phyloP scores from a whole-genome alignment of 2,329 filamentous ascomycete genomes.

The Fusarium falciforme region DNA sequence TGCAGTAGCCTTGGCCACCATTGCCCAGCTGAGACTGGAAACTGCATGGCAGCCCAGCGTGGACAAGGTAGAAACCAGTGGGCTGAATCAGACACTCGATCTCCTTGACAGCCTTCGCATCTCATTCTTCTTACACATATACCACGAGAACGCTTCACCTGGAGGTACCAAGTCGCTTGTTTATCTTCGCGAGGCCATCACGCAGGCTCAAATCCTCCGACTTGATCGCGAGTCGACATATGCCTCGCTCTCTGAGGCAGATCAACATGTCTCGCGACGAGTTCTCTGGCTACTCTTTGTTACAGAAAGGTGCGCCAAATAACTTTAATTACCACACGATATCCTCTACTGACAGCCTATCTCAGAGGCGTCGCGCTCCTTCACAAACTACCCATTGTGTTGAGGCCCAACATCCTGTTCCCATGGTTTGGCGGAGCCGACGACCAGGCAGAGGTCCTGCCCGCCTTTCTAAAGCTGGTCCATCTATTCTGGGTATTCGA shows the following conservation, averaged over 20 bases:
- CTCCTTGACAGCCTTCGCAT: constrained; percentile 57
- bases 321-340: no score
- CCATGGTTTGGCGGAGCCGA: constrained; percentile 48
- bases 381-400: constrained; percentile 60
- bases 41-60: constrained; percentile 43
- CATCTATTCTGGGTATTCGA: constrained; percentile 63
- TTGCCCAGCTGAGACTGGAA: constrained; percentile 60
- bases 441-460: constrained; percentile 57
- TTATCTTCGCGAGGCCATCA: constrained; percentile 63
- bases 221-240: constrained; percentile 59
- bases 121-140: constrained; percentile 64
- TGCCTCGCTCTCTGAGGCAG: constrained; percentile 46
- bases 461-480: constrained; percentile 60
- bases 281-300: constrained; percentile 62
- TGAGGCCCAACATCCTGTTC: constrained; percentile 55
- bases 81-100: constrained; percentile 43
- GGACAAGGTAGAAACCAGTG: constrained; percentile 43
- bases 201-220: constrained; percentile 61
- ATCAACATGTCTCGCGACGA: constrained; percentile 58
- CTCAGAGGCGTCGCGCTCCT: constrained; percentile 60
- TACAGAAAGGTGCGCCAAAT: constrained; percentile 52
- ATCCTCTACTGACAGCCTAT: constrained; percentile 9
- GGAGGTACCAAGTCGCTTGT: constrained; percentile 60
- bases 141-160: constrained; percentile 60
- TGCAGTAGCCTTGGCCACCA: constrained; percentile 59